Percentiles rank a stretch among this genome's conserved stretches.
Evolutionary conservation across 2,329 filamentous ascomycete species (phyloP).

Genomic region (Tolypocladium album): DNA sequence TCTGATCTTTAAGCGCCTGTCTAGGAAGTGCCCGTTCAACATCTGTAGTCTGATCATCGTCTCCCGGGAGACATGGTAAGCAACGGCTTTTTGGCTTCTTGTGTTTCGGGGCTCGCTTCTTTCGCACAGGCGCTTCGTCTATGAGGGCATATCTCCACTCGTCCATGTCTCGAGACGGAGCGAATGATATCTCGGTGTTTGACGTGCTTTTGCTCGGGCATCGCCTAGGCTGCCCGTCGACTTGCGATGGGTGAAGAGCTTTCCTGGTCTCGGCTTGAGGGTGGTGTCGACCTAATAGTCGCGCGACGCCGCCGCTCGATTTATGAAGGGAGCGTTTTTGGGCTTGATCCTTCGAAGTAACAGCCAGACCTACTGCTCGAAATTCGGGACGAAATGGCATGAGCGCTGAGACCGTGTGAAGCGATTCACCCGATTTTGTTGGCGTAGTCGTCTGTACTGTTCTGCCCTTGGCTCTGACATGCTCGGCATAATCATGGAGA

Average conservation of each 20-base stretch:
- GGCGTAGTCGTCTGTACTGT: conserved; percentile 26
- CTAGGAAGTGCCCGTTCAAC: conserved; percentile 13
- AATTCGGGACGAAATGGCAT: conserved; percentile 44
- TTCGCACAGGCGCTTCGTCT: conserved; percentile 15
- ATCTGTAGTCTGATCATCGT: conserved; percentile 12
- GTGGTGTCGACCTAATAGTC: conserved; percentile 1
- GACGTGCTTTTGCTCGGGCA: conserved; percentile 11
- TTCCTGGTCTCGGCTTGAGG: neutral
- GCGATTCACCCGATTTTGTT: conserved; percentile 29
- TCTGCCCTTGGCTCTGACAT: conserved; percentile 25
- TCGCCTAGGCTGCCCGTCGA: conserved; percentile 17
- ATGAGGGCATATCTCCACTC: conserved; percentile 23
- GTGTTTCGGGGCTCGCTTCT: conserved; percentile 6
- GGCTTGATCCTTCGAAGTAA: conserved; percentile 40
- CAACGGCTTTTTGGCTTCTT: conserved; percentile 11
- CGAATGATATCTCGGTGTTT: conserved; percentile 21
- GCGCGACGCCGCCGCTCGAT: conserved; percentile 5
- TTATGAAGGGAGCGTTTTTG: conserved; percentile 12
- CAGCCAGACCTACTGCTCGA: conserved; percentile 40
- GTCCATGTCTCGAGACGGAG: conserved; percentile 15
- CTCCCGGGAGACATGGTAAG: conserved; percentile 16
- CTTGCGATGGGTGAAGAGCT: conserved; percentile 9
- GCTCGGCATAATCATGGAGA: conserved; percentile 19
- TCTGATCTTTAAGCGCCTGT: conserved; percentile 1
- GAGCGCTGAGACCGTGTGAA: conserved; percentile 40